Evolutionary conservation across 805 yeast genomes (phyloP), one percentile per base, ranked within the genome.

Genomic region (Candida schatavii): DNA sequence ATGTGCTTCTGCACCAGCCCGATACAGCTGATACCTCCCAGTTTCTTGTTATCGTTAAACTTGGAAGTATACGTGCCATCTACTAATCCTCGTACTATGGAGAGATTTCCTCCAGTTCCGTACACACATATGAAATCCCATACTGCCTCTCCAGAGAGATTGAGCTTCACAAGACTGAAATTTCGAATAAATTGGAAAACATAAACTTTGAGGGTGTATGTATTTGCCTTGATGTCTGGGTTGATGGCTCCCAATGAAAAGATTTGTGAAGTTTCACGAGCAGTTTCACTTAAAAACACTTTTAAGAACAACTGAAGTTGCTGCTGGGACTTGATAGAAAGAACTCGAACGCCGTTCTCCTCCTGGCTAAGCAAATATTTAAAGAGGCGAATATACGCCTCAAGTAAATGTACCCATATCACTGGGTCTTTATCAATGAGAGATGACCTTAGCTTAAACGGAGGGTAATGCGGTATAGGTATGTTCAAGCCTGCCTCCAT

Each of bases 341-440:
- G 58, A 33, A 64, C 66, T 11, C 53, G 44, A 5, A 64, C 41
- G 7, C 17, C 35, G 7, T 43, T 35, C 7, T 50, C 60, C 7
- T 70, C 50, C 27, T 65, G 64, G 4, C 66, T 58, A 26, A 76
- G 58, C 31, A 85, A 57, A 44, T 66, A 75, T 43, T 74, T 67
- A 49, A 80, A 73, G 17, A 79, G 64, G 14, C 55, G 58, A 41
- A 84, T 77, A 58, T 83, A 85, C 3, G 77, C 77, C 49, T 83
- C 87, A 14, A 85, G 60, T 17, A 83, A 61, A 56, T 84, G 88
- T 3, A 77, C 83, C 89, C 91, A 85, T 6, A 85, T 85, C 18
- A 85, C 89, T 0, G 95, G 95, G 55, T 85, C 95, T 46, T 79
- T 85, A 54, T 85, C 93, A 5, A 83, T 81, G 55, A 85, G 65